Conservation (phyloP, 257 asterid species). For the Misopates orontium region DNA sequence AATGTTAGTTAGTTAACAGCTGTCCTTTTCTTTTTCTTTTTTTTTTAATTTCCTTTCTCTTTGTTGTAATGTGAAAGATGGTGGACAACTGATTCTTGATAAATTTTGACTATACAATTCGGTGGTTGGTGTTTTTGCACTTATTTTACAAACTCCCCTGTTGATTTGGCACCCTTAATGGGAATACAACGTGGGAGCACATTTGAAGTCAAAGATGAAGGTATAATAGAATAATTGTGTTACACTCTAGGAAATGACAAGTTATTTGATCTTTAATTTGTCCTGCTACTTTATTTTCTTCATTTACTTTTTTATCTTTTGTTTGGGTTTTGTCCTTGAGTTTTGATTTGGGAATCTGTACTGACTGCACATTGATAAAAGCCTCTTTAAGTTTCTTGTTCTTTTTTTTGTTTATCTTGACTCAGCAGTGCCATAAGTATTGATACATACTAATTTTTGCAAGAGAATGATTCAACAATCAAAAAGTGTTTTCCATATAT, state of each 20-base stretch:
- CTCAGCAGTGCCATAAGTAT: not conserved
- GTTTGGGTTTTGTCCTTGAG: not conserved
- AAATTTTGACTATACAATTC: constrained; percentile 13
- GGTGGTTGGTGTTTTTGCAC: constrained; percentile 25
- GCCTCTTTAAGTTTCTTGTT: not conserved
- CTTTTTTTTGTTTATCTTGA: not conserved
- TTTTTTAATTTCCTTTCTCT: constrained; percentile 18
- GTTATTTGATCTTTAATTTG: constrained; percentile 8
- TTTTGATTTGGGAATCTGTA: not conserved
- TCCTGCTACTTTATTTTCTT: constrained; percentile 15
- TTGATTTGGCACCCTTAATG: constrained; percentile 21
- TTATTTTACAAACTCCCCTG: constrained; percentile 10
- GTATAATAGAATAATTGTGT: constrained; percentile 9
- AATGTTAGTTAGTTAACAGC: constrained; percentile 34
- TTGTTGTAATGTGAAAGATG: constrained; percentile 27
- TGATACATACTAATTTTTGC: not conserved
- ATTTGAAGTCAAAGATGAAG: constrained; percentile 34
- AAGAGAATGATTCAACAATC: not conserved
- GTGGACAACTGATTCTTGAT: constrained; percentile 33
- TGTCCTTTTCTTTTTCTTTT: constrained; percentile 20
- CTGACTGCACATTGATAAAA: not conserved
- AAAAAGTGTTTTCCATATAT: not conserved
- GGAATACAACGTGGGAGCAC: constrained; percentile 29
- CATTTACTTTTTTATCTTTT: not conserved
- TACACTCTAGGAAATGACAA: not conserved